Base-by-base conservation (phyloP, 805 yeast species). In the Candida suzukii region DNA sequence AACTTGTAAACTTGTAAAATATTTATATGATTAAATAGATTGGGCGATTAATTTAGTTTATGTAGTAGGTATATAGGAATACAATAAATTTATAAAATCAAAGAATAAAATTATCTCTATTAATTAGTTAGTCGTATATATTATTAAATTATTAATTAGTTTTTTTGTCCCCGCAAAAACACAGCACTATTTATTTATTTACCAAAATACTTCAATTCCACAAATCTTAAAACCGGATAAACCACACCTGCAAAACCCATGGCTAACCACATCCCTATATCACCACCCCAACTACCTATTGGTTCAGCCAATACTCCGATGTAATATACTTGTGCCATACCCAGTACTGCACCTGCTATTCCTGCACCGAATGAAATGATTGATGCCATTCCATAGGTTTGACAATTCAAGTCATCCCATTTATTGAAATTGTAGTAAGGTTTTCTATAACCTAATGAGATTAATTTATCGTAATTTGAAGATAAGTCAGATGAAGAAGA, bases 301-400 rank as follows among this genome's bases (percentile, higher is more conserved):
- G 66, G 51, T 24, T 59, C 60, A 12, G 95, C 95, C 11, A 87
- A 50, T 0, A 87, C 87, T 0, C 95, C 96, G 7, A 73, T 67
- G 71, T 83, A 88, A 61, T 88, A 88, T 7, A 79, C 83, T 58
- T 88, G 96, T 21, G 84, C 72, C 96, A 88, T 88, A 7, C 95
- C 95, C 18, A 87, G 64, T 2, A 83, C 87, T 0, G 87, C 95
- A 37, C 95, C 95, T 0, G 76, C 83, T 16, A 80, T 80, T 35
- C 95, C 96, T 41, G 73, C 63, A 3, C 74, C 50, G 50, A 86
- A 86, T 2, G 88, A 73, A 17, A 70, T 50, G 3, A 80, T 61
- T 0, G 95, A 83, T 1, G 95, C 95, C 38, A 67, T 64, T 3
- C 95, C 93, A 42, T 71, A 64, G 0, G 95, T 83, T 48, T 86